Conservation (phyloP, 1,284 basidiomycete genomes). For the Heterobasidion parviporum region DNA sequence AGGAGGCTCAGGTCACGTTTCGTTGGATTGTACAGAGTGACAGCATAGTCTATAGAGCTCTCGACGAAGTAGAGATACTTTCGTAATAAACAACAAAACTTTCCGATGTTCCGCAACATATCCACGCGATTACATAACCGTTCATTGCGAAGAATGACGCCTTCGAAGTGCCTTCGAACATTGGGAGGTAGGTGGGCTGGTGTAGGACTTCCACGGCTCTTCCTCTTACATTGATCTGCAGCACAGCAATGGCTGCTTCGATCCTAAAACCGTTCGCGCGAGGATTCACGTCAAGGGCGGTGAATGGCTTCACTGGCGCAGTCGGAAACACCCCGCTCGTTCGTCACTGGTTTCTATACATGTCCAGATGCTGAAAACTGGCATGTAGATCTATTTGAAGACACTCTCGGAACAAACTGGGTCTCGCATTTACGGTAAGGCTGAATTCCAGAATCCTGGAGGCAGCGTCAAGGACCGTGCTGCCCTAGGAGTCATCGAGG, state of each 20-base stretch:
- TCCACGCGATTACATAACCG: no score
- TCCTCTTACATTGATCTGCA: not conserved
- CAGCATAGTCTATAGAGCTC: not conserved
- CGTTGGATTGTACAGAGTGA: not conserved
- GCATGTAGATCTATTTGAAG: constrained; percentile 71
- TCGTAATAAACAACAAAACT: no score
- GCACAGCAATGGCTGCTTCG: not conserved
- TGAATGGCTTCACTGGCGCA: constrained; percentile 82
- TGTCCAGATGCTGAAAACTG: not conserved
- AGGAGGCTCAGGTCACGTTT: not conserved
- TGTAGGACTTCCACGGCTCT: not conserved
- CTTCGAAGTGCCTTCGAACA: no score
- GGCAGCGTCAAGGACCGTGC: constrained; percentile 98
- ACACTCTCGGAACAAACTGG: constrained; percentile 83
- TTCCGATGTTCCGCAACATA: no score
- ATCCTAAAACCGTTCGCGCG: constrained; percentile 18
- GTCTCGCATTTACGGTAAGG: constrained; percentile 88
- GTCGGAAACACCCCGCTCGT: constrained; percentile 94
- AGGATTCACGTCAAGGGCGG: constrained; percentile 46
- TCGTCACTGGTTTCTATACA: constrained; percentile 18
- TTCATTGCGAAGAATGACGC: no score
- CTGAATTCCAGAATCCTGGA: constrained; percentile 98
- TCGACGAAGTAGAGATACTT: not conserved
- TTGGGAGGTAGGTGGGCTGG: no score
- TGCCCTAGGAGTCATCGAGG: constrained; percentile 81